A percentile compares a stretch with the other conserved stretches of the same genome.
Evolutionary conservation across 257 asterid genomes (phyloP).

Genomic region (Oldenlandia corymbosa): DNA sequence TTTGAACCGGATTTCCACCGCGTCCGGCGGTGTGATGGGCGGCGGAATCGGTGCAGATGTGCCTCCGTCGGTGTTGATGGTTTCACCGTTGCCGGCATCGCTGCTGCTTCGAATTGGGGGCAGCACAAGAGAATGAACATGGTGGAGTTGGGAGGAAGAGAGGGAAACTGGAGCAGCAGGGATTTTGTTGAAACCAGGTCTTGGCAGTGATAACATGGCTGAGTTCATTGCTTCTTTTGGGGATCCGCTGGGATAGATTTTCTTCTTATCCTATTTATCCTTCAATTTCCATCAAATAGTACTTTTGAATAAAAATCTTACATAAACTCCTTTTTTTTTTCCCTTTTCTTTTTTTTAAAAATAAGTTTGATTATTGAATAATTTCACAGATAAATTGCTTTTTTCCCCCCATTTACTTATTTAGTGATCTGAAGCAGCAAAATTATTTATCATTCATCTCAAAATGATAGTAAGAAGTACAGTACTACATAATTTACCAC

Average conservation of each 20-base stretch:
- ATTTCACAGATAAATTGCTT: too few relatives aligned
- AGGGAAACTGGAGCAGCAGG: slow-evolving; percentile 30
- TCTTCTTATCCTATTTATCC: slow-evolving; percentile 22
- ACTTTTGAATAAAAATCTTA: too few relatives aligned
- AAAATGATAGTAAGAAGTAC: too few relatives aligned
- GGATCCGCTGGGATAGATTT: slow-evolving; percentile 9
- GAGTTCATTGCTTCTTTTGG: slow-evolving; percentile 8
- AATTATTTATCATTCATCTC: too few relatives aligned
- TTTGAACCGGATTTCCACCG: slow-evolving; percentile 55
- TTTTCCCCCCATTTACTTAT: too few relatives aligned
- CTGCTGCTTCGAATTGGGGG: slow-evolving; percentile 31
- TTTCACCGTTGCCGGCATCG: slow-evolving; percentile 23
- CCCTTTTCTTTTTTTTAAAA: too few relatives aligned
- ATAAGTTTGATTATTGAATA: too few relatives aligned
- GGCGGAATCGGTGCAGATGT: slow-evolving; percentile 33
- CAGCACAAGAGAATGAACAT: slow-evolving; percentile 15
- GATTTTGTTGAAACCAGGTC: slow-evolving; percentile 30
- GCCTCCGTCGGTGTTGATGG: slow-evolving; percentile 22
- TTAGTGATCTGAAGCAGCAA: too few relatives aligned
- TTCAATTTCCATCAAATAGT: too few relatives aligned
- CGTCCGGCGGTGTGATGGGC: slow-evolving; percentile 40
- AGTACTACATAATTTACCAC: too few relatives aligned
- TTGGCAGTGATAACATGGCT: slow-evolving; percentile 46
- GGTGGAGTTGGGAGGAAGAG: slow-evolving; percentile 18
- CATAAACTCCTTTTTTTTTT: too few relatives aligned